Percentiles rank a stretch among this genome's conserved stretches.
phyloP scores from a whole-genome alignment of 2,329 filamentous ascomycete species.

The Diaporthe ampelina region DNA sequence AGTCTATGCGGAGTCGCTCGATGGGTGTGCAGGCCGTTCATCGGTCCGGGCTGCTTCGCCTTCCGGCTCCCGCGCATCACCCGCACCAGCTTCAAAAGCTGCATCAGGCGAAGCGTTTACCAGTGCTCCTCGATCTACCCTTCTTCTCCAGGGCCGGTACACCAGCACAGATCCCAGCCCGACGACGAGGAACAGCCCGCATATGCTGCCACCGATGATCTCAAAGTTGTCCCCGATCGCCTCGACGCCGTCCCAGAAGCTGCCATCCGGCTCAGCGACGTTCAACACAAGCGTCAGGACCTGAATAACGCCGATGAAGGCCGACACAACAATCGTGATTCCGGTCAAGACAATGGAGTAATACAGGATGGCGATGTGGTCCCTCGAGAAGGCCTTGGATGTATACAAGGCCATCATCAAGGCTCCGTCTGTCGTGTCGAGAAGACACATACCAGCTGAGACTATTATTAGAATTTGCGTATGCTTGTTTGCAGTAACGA shows the following conservation, averaged over 20 bases:
- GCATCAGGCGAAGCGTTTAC: not conserved
- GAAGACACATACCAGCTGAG: slow-evolving; percentile 89
- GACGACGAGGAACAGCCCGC: slow-evolving; percentile 84
- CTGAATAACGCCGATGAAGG: slow-evolving; percentile 89
- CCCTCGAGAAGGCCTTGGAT: slow-evolving; percentile 80
- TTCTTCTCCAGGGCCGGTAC: slow-evolving; percentile 83
- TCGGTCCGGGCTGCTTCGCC: not conserved
- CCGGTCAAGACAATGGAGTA: slow-evolving; percentile 91
- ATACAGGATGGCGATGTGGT: slow-evolving; percentile 91
- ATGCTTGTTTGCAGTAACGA: not conserved
- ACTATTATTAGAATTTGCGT: not conserved
- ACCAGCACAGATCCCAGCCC: slow-evolving; percentile 80
- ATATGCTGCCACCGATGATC: slow-evolving; percentile 88
- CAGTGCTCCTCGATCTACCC: slow-evolving; percentile 52
- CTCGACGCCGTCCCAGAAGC: slow-evolving; percentile 92
- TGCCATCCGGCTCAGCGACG: slow-evolving; percentile 78
- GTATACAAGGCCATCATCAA: slow-evolving; percentile 97
- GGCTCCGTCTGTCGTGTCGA: slow-evolving; percentile 93
- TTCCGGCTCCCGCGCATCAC: not conserved
- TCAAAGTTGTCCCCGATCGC: slow-evolving; percentile 85
- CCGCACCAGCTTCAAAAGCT: not conserved
- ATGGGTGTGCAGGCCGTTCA: not conserved
- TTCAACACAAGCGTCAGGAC: slow-evolving; percentile 83
- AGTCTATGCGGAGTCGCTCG: too few species aligned
- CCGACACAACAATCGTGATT: slow-evolving; percentile 85